A percentile compares a stretch with the other conserved stretches of the same genome.
Conservation (phyloP, 2,329 filamentous ascomycete genomes). For the Colletotrichum eremochloae region DNA sequence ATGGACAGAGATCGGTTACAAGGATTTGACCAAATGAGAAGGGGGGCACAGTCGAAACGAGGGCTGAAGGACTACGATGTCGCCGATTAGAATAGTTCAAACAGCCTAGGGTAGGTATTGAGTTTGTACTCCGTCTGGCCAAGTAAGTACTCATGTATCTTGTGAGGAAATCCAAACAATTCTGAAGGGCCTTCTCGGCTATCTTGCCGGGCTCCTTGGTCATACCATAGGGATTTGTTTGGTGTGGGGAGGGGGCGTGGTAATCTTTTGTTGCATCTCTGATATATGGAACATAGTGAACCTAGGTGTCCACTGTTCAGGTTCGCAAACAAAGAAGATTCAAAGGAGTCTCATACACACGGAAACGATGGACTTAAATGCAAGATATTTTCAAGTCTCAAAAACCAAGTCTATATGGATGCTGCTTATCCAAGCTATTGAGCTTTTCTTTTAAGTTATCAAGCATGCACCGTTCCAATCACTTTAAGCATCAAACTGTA, state of each 20-base stretch:
- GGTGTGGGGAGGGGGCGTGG: too few relatives aligned
- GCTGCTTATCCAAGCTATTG: background rate
- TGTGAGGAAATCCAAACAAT: background rate
- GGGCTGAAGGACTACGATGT: background rate
- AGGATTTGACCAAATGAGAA: conserved; percentile 18
- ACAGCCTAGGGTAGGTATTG: background rate
- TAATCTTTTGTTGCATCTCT: too few relatives aligned
- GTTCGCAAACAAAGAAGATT: too few relatives aligned
- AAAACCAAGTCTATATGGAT: too few relatives aligned
- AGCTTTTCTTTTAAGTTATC: too few relatives aligned
- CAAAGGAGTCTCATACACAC: too few relatives aligned
- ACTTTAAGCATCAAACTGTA: background rate
- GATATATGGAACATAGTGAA: too few relatives aligned
- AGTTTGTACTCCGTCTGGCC: background rate
- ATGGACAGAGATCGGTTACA: conserved; percentile 7
- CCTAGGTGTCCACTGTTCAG: too few relatives aligned
- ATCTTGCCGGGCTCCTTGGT: background rate
- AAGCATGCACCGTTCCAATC: background rate
- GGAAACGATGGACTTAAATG: too few relatives aligned
- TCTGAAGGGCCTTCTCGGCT: conserved; percentile 2
- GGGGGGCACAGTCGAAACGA: conserved; percentile 7
- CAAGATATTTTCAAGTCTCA: too few relatives aligned
- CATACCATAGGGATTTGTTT: background rate
- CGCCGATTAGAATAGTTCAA: conserved; percentile 8
- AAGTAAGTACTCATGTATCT: background rate